Percentiles rank a stretch among this genome's conserved stretches.
Evolutionary conservation across 2,329 filamentous ascomycete genomes (phyloP).

Genomic region (Didymella pomorum): DNA sequence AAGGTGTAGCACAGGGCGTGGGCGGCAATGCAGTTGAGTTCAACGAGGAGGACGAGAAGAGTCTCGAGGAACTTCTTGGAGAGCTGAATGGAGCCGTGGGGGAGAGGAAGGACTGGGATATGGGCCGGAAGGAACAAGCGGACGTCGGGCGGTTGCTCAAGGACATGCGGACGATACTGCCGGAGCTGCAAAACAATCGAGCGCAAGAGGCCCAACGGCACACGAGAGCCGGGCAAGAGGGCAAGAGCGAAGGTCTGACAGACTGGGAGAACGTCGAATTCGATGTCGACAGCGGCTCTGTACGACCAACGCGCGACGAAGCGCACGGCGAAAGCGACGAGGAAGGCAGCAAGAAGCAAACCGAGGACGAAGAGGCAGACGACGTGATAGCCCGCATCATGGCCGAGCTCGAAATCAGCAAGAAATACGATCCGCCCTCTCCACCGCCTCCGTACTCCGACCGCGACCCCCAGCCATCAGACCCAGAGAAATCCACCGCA

Average conservation of each 20-base stretch:
- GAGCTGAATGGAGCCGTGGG: constrained; percentile 48
- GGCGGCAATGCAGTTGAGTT: constrained; percentile 36
- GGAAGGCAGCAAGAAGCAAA: constrained; percentile 34
- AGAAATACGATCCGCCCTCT: constrained; percentile 47
- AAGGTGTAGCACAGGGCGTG: constrained; percentile 43
- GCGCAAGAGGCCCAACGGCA: constrained; percentile 11
- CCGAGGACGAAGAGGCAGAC: constrained; percentile 53
- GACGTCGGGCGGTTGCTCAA: constrained; percentile 52
- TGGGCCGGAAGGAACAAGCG: constrained; percentile 51
- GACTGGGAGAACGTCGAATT: constrained; percentile 47
- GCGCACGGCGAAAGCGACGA: constrained; percentile 31
- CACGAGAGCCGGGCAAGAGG: constrained; percentile 2
- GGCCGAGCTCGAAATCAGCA: constrained; percentile 56
- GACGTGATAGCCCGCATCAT: constrained; percentile 58
- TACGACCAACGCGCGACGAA: constrained; percentile 27
- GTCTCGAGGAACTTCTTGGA: constrained; percentile 56
- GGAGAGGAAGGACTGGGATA: constrained; percentile 51
- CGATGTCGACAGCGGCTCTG: constrained; percentile 37
- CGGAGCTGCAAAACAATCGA: constrained; percentile 38
- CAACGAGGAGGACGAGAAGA: constrained; percentile 54
- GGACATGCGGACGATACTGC: constrained; percentile 53
- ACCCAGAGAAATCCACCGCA: background rate
- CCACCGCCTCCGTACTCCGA: constrained; percentile 30
- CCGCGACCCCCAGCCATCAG: constrained; percentile 6
- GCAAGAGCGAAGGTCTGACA: constrained; percentile 28